phyloP scores from a whole-genome alignment of 2,329 filamentous ascomycete genomes.

The Cercospora citrullina region DNA sequence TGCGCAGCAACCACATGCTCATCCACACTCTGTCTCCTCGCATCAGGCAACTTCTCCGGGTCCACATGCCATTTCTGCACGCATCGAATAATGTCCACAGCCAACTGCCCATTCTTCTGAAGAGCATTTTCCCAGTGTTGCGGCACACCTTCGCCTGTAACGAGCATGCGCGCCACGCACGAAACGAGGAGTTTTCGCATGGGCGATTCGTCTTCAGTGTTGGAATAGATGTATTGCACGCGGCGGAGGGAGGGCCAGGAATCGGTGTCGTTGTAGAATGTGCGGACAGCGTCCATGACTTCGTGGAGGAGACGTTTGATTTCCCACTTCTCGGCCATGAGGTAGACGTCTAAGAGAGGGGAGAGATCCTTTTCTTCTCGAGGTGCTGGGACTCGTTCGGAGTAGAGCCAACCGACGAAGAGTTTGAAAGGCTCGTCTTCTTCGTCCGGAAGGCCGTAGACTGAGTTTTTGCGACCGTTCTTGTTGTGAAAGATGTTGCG shows the following conservation, averaged over 20 bases:
- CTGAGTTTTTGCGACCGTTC: conserved; percentile 38
- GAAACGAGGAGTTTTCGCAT: conserved; percentile 45
- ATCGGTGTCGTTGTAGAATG: conserved; percentile 55
- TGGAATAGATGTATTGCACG: conserved; percentile 48
- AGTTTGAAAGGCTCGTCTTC: conserved; percentile 54
- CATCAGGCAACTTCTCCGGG: conserved; percentile 50
- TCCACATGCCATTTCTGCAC: conserved; percentile 58
- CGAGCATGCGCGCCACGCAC: conserved; percentile 53
- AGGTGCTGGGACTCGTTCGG: conserved; percentile 48
- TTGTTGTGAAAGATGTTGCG: conserved; percentile 50
- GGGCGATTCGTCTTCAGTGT: conserved; percentile 35
- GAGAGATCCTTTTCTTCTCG: conserved; percentile 53
- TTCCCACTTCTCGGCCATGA: conserved; percentile 56
- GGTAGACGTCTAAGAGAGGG: conserved; percentile 55
- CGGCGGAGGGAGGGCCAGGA: conserved; percentile 54
- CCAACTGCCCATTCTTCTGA: conserved; percentile 56
- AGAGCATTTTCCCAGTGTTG: conserved; percentile 57
- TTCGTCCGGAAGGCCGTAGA: conserved; percentile 54
- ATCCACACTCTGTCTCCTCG: conserved; percentile 47
- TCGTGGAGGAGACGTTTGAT: conserved; percentile 51
- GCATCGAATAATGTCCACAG: conserved; percentile 55
- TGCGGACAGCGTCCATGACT: conserved; percentile 51
- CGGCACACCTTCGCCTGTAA: conserved; percentile 52
- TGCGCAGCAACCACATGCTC: conserved; percentile 40
- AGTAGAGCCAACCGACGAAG: conserved; percentile 58